Evolutionary conservation across 306 rosid genomes (phyloP).

Genomic region (Medicago ruthenica): DNA sequence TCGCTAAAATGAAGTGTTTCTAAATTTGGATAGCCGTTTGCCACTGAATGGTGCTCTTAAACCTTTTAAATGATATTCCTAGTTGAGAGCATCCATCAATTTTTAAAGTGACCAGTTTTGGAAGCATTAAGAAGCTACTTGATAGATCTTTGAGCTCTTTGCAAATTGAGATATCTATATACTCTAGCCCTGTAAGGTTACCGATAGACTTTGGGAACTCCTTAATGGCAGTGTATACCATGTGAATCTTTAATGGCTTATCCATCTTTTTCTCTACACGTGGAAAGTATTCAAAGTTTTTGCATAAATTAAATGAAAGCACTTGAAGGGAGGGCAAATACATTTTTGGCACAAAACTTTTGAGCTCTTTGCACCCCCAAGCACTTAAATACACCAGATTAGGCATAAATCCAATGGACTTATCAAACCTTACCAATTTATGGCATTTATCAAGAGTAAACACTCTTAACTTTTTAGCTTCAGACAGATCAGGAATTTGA

Average conservation of each 20-base stretch:
- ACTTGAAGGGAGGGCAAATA: slow-evolving; percentile 24
- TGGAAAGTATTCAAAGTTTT: slow-evolving; percentile 22
- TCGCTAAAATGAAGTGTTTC: neutral
- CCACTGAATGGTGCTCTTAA: neutral
- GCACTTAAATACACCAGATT: slow-evolving; percentile 29
- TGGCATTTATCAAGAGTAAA: neutral
- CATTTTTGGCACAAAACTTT: slow-evolving; percentile 10
- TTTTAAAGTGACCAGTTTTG: too few species aligned
- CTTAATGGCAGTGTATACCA: slow-evolving; percentile 24
- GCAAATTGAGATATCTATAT: slow-evolving; percentile 29
- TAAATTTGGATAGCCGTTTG: neutral
- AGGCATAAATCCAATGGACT: slow-evolving; percentile 7
- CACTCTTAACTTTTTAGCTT: neutral
- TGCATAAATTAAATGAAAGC: slow-evolving; percentile 23
- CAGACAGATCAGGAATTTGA: slow-evolving; percentile 23
- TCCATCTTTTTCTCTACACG: slow-evolving; percentile 13
- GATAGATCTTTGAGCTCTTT: too few species aligned
- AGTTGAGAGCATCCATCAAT: slow-evolving; percentile 12
- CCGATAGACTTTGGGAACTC: slow-evolving; percentile 32
- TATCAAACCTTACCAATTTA: slow-evolving; percentile 19
- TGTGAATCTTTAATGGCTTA: neutral
- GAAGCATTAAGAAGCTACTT: too few species aligned
- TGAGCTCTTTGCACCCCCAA: slow-evolving; percentile 9
- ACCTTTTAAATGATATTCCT: slow-evolving; percentile 6
- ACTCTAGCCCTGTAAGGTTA: slow-evolving; percentile 23